phyloP scores from a whole-genome alignment of 2,329 filamentous ascomycete genomes.

The Botrytis cinerea region DNA sequence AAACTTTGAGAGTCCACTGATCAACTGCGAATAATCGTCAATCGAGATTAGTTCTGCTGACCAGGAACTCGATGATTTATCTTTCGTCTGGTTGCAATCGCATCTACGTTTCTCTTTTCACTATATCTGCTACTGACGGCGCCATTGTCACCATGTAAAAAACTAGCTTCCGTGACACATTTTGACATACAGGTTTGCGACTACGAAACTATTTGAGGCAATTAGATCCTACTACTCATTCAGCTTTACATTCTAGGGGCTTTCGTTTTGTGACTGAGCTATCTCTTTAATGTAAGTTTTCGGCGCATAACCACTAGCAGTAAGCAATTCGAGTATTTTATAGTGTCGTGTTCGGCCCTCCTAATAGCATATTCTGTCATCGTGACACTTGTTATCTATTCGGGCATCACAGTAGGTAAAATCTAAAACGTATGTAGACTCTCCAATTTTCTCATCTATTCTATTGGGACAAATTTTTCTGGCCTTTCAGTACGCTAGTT shows the following conservation, averaged over 20 bases:
- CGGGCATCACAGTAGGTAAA: not conserved
- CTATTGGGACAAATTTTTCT: fast-evolving
- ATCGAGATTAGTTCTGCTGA: not conserved
- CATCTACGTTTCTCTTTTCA: not conserved
- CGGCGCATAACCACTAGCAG: too few species aligned
- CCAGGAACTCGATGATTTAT: not conserved
- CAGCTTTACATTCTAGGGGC: not conserved
- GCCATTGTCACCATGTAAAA: not conserved
- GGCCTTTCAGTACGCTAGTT: not conserved
- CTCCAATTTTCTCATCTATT: not conserved
- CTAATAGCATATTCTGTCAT: not conserved
- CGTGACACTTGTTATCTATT: not conserved
- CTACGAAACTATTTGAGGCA: too few species aligned
- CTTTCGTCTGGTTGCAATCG: not conserved
- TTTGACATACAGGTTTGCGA: not conserved
- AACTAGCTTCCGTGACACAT: not conserved
- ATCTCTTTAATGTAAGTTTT: not conserved
- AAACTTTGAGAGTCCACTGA: not conserved
- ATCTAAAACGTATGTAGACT: not conserved
- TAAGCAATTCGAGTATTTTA: not conserved
- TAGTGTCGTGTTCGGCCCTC: too few species aligned
- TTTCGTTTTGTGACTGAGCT: not conserved
- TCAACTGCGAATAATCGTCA: not conserved
- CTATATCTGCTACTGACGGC: not conserved
- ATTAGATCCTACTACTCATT: not conserved